Percentiles rank a stretch among this genome's conserved stretches.
These are phyloP conservation scores for Discostella pseudostelligera DNA, from an alignment of 108 stramenopile species.

Conservation along the genomic window DNA sequence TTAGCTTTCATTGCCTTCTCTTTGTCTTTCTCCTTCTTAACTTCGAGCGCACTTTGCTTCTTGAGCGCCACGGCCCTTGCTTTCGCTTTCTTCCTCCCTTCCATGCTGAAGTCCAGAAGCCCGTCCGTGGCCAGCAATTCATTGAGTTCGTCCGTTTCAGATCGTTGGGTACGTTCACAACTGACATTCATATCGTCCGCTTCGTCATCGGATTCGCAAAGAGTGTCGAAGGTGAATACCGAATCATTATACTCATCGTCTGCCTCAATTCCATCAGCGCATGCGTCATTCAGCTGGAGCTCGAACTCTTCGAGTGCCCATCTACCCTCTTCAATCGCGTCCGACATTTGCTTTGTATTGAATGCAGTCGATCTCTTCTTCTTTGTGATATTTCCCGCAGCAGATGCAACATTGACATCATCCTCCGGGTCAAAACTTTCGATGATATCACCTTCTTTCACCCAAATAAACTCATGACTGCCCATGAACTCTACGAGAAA, in stretches of 20 bases:
- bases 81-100: conserved; percentile 78
- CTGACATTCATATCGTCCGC: conserved; percentile 56
- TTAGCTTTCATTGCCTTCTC: conserved; percentile 47
- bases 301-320: conserved; percentile 77
- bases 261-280: conserved; percentile 50
- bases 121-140: conserved; percentile 79
- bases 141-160: conserved; percentile 74
- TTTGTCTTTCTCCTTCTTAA: conserved; percentile 61
- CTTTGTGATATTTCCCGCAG: conserved; percentile 52
- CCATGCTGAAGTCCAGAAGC: conserved; percentile 60
- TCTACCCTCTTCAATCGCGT: conserved; percentile 75
- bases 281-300: conserved; percentile 55
- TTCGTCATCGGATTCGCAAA: conserved; percentile 81
- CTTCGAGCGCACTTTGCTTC: conserved; percentile 57
- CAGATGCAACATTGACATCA: conserved; percentile 60
- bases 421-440: conserved; percentile 82
- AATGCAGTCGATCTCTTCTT: conserved; percentile 63
- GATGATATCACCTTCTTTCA: conserved; percentile 77
- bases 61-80: conserved; percentile 62
- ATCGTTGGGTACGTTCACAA: conserved; percentile 19
- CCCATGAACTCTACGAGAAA: conserved; percentile 90
- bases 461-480: conserved; percentile 90
- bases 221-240: conserved; percentile 57
- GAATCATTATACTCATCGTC: conserved; percentile 64
- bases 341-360: conserved; percentile 63